These are phyloP conservation scores for Nicotiana rustica DNA, from an alignment of 305 asterid species.

Conservation along the genomic window DNA sequence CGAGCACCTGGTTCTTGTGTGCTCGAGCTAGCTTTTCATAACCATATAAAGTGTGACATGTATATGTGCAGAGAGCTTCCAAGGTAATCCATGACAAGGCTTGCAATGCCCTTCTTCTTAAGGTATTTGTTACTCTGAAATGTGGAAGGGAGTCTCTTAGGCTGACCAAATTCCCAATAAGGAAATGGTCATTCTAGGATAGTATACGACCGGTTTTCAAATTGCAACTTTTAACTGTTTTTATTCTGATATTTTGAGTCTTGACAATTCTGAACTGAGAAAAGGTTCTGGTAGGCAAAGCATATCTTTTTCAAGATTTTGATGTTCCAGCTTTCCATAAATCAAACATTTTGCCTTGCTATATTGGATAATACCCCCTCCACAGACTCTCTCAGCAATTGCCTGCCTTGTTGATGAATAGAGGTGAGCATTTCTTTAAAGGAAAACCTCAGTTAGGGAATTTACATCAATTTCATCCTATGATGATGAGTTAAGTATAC, in stretches of 20 bases:
- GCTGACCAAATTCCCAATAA: background rate
- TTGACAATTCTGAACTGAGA: constrained; percentile 16
- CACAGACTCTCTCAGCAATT: too few species aligned
- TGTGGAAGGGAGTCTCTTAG: background rate
- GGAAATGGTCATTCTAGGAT: background rate
- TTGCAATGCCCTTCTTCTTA: constrained; percentile 83
- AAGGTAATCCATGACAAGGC: constrained; percentile 74
- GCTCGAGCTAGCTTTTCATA: background rate
- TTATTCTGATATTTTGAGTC: background rate
- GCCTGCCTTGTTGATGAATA: too few species aligned
- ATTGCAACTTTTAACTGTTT: background rate
- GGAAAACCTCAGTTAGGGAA: too few species aligned
- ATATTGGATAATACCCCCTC: too few species aligned
- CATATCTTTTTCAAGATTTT: background rate
- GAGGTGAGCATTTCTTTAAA: too few species aligned
- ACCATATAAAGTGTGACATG: background rate
- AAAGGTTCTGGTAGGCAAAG: background rate
- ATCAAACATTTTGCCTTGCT: too few species aligned
- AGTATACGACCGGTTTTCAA: background rate
- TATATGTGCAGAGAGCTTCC: constrained; percentile 63
- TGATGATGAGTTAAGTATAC: too few species aligned
- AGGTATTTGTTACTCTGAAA: constrained; percentile 44
- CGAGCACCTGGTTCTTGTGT: background rate
- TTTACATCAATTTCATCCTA: too few species aligned
- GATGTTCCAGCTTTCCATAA: background rate